Evolutionary conservation across 129 eudicot genomes (phyloP).

Genomic region (Kitagawia praeruptora): DNA sequence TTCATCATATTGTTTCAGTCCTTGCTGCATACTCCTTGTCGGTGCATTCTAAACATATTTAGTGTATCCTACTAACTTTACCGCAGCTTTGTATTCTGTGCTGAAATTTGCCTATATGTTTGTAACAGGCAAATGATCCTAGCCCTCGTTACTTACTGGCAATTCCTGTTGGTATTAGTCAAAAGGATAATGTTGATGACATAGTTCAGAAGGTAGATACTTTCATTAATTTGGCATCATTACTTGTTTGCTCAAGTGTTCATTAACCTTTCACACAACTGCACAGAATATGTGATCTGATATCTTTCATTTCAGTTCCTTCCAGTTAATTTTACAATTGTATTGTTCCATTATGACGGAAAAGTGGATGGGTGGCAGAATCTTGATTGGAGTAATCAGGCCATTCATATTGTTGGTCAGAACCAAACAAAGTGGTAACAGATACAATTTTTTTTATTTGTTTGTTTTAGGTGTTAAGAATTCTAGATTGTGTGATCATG

Average conservation of each 20-base stretch:
- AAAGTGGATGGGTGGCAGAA: too few relatives aligned
- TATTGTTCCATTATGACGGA: too few relatives aligned
- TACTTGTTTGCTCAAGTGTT: not conserved
- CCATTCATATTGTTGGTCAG: too few relatives aligned
- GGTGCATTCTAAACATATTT: not conserved
- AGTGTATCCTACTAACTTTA: not conserved
- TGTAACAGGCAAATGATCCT: slow-evolving; percentile 31
- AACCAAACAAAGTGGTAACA: too few relatives aligned
- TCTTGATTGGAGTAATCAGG: too few relatives aligned
- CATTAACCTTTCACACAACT: not conserved
- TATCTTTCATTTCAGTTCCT: not conserved
- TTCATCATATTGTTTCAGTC: not conserved
- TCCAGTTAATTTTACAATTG: too few relatives aligned
- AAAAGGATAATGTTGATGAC: slow-evolving; percentile 62
- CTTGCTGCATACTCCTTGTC: not conserved
- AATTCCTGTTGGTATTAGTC: slow-evolving; percentile 73
- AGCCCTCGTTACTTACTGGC: slow-evolving; percentile 62
- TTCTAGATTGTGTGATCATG: not conserved
- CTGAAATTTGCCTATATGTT: slow-evolving; percentile 3
- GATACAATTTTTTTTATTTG: too few relatives aligned
- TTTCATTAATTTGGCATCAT: slow-evolving; percentile 6
- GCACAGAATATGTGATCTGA: not conserved
- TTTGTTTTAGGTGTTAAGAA: not conserved
- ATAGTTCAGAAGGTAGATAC: slow-evolving; percentile 63
- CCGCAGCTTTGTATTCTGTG: not conserved